Base-by-base conservation (phyloP, 495 filamentous ascomycete species). In the Penicillium ucsense region DNA sequence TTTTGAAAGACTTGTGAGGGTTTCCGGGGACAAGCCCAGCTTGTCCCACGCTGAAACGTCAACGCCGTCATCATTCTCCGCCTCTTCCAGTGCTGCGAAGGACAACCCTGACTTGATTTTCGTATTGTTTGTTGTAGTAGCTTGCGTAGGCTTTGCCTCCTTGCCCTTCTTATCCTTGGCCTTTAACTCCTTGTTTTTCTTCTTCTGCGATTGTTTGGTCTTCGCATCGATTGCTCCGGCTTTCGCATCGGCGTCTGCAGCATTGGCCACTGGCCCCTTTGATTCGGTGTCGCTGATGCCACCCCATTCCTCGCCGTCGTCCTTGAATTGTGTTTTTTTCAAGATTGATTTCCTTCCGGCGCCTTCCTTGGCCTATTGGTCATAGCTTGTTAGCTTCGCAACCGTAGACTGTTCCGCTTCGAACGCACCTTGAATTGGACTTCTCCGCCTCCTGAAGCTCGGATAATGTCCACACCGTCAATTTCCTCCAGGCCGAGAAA, bases 401-500 rank as follows among this genome's bases (percentile, higher is more conserved):
- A 20, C 20, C 20, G 20, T 20, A 20, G 2, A 20, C 41, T 29
- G 27, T 31, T 33, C n/a, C 38, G 10, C 27, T 27, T 4, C 1
- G 20, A 20, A 42, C 57, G 41, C 65, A 78, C 76, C 68, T 74
- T 73, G 56, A 74, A 79, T 38, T 60, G 56, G 30, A 78, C 45
- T 33, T 66, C 54, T 33, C 70, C 68, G 3, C 50, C 56, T 1
- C 56, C 56, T 8, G 61, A 35, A 10, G 63, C 46, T 35, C 70
- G 74, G 31, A 94, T 67, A 12, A 98, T 72, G 31, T 95, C 88
- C 1, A 97, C 86, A 38, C 84, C 88, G 6, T 94, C 87, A 39
- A 96, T 81, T 57, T 97, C 92, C 52, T 98, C 91, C 35, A 98
- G 62, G 0, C 92, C 91, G 65, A 82, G 94, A 64, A 98, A 95